phyloP scores from a whole-genome alignment of 176 grass and related monocot species.

The Raddia distichophylla region DNA sequence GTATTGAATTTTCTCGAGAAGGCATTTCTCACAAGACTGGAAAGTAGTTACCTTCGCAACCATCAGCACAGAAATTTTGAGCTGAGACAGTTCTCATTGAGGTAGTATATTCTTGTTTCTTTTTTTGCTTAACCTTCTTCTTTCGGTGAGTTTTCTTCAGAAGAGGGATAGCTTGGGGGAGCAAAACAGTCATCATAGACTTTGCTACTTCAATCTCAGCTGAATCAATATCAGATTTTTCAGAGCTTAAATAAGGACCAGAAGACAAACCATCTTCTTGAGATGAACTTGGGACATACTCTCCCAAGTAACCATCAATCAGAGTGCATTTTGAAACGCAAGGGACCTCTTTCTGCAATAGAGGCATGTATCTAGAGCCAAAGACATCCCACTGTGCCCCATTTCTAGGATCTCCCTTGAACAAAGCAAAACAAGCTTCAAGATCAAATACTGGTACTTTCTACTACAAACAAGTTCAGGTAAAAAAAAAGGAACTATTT shows the following conservation, averaged over 20 bases:
- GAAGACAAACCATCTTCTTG: conserved; percentile 54
- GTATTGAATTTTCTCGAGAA: conserved; percentile 30
- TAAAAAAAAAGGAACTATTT: background rate
- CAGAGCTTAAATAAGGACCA: conserved; percentile 72
- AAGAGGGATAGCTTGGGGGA: conserved; percentile 86
- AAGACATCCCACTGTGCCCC: conserved; percentile 29
- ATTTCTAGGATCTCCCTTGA: conserved; percentile 43
- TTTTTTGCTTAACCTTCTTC: conserved; percentile 59
- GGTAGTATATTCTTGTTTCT: conserved; percentile 37
- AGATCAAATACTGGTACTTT: conserved; percentile 33
- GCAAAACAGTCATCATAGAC: conserved; percentile 87
- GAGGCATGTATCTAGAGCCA: conserved; percentile 38
- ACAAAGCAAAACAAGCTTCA: conserved; percentile 41
- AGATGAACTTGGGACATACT: conserved; percentile 59
- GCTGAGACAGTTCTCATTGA: conserved; percentile 18
- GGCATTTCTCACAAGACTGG: conserved; percentile 29
- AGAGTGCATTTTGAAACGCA: conserved; percentile 35
- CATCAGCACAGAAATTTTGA: conserved; percentile 36
- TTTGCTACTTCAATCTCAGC: conserved; percentile 66
- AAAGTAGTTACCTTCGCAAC: conserved; percentile 58
- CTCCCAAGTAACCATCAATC: conserved; percentile 45
- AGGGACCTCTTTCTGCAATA: conserved; percentile 37
- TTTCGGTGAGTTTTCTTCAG: conserved; percentile 64
- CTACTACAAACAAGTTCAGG: conserved; percentile 6
- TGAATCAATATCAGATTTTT: conserved; percentile 65